phyloP scores from a whole-genome alignment of 768 basidiomycete species.

The Serendipita sp. region DNA sequence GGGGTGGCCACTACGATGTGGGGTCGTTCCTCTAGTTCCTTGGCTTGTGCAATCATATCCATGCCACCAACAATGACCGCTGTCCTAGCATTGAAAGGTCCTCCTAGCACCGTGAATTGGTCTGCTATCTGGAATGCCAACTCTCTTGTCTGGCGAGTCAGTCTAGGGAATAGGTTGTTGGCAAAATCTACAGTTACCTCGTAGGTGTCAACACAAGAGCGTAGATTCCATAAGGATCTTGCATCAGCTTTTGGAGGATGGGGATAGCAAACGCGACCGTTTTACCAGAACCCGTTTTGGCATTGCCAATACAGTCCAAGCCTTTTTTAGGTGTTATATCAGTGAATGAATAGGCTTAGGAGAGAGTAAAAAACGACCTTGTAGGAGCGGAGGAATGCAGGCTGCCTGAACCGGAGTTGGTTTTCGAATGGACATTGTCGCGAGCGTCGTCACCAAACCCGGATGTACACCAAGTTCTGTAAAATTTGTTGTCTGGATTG shows the following conservation, averaged over 20 bases:
- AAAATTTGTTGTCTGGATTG: conserved; percentile 15
- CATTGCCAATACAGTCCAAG: conserved; percentile 91
- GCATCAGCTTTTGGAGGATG: conserved; percentile 72
- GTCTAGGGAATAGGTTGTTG: neutral
- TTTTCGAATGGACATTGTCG: conserved; percentile 63
- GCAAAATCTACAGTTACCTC: conserved; percentile 32
- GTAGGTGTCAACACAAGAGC: conserved; percentile 90
- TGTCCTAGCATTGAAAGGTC: conserved; percentile 63
- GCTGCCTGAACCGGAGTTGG: conserved; percentile 84
- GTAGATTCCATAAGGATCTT: conserved; percentile 89
- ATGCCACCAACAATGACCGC: conserved; percentile 91
- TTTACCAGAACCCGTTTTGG: conserved; percentile 96
- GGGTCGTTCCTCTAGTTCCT: conserved; percentile 69
- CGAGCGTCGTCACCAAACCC: conserved; percentile 45
- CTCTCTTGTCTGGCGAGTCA: conserved; percentile 39
- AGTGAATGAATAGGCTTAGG: neutral
- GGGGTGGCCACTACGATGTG: conserved; percentile 94
- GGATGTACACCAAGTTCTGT: conserved; percentile 23
- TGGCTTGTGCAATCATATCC: conserved; percentile 92
- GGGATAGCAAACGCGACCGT: conserved; percentile 95
- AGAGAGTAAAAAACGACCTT: conserved; percentile 33
- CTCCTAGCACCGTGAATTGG: conserved; percentile 84
- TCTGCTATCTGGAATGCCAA: conserved; percentile 95
- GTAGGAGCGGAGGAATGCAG: conserved; percentile 75
- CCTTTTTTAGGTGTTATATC: conserved; percentile 24